A percentile compares a stretch with the other conserved stretches of the same genome.
These are phyloP conservation scores for Lactifluus hygrophoroides DNA, from an alignment of 768 basidiomycete genomes.

Conservation along the genomic window DNA sequence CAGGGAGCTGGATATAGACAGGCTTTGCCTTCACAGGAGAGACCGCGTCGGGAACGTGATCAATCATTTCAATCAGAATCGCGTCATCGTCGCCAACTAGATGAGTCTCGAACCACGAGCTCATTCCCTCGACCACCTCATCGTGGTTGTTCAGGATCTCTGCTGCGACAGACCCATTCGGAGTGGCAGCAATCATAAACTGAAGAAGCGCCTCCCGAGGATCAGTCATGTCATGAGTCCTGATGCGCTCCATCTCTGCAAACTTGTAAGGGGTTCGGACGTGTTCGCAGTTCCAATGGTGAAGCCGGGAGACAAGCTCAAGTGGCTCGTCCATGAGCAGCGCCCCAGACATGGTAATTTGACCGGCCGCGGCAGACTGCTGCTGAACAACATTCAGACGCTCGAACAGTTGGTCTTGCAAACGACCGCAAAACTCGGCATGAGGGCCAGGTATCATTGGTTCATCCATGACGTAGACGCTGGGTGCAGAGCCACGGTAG, in stretches of 20 bases:
- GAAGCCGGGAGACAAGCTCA: constrained; percentile 37
- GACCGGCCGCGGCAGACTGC: constrained; percentile 21
- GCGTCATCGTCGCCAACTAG: too few relatives aligned
- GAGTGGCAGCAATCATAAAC: too few relatives aligned
- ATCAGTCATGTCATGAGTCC: constrained; percentile 24
- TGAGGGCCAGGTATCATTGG: constrained; percentile 33
- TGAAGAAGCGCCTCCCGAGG: too few relatives aligned
- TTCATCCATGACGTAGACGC: constrained; percentile 24
- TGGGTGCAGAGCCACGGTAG: constrained; percentile 52
- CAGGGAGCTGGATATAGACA: too few relatives aligned
- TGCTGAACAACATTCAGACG: constrained; percentile 26
- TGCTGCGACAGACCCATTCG: constrained; percentile 37
- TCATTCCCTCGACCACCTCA: too few relatives aligned
- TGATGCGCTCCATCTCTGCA: constrained; percentile 20
- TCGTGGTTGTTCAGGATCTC: constrained; percentile 46
- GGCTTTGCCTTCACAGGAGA: too few relatives aligned
- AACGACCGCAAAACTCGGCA: constrained; percentile 43
- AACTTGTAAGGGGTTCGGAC: constrained; percentile 35
- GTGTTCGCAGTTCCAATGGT: constrained; percentile 50
- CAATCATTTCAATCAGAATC: too few relatives aligned
- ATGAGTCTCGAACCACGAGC: too few relatives aligned
- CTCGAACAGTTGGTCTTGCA: constrained; percentile 31
- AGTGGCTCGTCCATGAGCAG: constrained; percentile 20
- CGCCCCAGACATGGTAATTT: constrained; percentile 32
- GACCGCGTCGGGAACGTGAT: too few relatives aligned